Evolutionary conservation across 139 green algal species (phyloP).

Genomic region (Chlorella sp.): DNA sequence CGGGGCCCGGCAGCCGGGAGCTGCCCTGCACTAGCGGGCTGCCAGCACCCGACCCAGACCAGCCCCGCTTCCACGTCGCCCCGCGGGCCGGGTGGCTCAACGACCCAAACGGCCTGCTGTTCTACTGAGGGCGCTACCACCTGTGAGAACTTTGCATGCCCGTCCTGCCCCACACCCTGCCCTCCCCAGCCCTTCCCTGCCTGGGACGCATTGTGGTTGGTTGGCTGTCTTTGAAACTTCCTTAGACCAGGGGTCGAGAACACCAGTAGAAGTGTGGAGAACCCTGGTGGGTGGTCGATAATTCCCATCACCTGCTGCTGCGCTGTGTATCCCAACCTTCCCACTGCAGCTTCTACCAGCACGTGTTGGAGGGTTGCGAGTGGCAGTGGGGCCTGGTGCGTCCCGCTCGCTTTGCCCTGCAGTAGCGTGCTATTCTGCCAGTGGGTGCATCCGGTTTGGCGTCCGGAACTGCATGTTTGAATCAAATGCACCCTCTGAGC

Average conservation of each 20-base stretch:
- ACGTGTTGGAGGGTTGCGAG: conserved; percentile 69
- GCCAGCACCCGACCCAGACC: background rate
- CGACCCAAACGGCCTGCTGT: conserved; percentile 74
- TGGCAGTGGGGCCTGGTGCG: conserved; percentile 83
- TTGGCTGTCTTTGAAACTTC: too few species aligned
- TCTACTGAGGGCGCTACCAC: conserved; percentile 65
- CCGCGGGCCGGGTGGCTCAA: conserved; percentile 72
- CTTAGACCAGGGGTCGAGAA: too few species aligned
- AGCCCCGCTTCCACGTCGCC: conserved; percentile 66
- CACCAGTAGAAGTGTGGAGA: too few species aligned
- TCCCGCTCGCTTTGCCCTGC: background rate
- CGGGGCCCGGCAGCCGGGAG: too few species aligned
- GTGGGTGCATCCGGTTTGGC: too few species aligned
- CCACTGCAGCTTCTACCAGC: conserved; percentile 82
- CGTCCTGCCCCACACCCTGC: background rate
- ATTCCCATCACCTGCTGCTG: too few species aligned
- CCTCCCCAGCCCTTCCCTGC: background rate
- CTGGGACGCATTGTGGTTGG: too few species aligned
- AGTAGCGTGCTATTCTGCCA: too few species aligned
- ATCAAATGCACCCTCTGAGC: too few species aligned
- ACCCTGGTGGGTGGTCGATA: too few species aligned
- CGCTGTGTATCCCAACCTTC: too few species aligned
- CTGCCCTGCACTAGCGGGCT: background rate
- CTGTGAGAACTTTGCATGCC: conserved; percentile 59
- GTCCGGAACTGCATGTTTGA: too few species aligned